phyloP scores from a whole-genome alignment of 805 yeast genomes.

The Yamadazyma nakazawae region DNA sequence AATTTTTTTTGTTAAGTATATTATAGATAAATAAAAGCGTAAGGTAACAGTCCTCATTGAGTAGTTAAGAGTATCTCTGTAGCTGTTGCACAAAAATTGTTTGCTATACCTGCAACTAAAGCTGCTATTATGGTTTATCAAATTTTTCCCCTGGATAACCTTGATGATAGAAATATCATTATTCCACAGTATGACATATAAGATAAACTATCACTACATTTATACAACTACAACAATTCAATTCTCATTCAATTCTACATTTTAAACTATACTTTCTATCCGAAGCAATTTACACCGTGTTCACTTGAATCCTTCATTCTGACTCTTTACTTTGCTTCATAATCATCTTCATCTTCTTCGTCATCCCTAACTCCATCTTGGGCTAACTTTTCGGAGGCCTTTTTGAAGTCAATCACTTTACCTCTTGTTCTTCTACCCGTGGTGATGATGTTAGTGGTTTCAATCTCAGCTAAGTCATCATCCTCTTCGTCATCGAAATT shows the following conservation, averaged over 20 bases:
- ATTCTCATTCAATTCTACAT: neutral
- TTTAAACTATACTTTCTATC: neutral
- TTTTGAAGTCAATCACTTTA: conserved; percentile 76
- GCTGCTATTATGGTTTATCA: neutral
- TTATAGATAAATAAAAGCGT: neutral
- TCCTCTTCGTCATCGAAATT: conserved; percentile 49
- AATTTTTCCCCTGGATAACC: neutral
- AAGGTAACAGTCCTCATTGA: too few relatives aligned
- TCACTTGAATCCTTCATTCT: too few relatives aligned
- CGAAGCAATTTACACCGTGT: too few relatives aligned
- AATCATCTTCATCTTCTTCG: conserved; percentile 37
- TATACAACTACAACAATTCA: too few relatives aligned
- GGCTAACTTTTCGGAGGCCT: conserved; percentile 71
- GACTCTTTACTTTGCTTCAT: conserved; percentile 6
- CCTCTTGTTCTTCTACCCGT: conserved; percentile 89
- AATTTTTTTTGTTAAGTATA: conserved; percentile 11
- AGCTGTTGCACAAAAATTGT: too few relatives aligned
- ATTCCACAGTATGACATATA: too few relatives aligned
- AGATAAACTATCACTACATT: too few relatives aligned
- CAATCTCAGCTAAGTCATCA: conserved; percentile 78
- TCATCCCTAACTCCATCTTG: conserved; percentile 39
- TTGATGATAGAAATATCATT: too few relatives aligned
- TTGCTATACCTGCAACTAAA: neutral
- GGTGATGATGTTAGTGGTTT: conserved; percentile 77
- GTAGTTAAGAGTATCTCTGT: too few relatives aligned